Evolutionary conservation across 106 monocot species (phyloP).

Genomic region (Allium cepa): DNA sequence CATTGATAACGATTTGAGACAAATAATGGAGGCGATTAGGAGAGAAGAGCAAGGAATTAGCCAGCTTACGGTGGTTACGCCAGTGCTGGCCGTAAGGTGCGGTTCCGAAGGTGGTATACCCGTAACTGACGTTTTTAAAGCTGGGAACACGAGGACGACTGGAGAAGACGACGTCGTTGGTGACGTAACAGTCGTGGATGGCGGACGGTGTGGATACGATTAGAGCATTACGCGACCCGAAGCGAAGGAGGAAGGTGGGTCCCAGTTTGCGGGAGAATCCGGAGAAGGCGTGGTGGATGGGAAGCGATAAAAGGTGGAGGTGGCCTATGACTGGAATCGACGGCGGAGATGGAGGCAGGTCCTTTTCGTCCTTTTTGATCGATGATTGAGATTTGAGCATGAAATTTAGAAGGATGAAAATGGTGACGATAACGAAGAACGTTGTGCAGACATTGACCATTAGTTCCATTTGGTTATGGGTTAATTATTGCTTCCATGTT

Average conservation of each 20-base stretch:
- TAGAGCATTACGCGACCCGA: slow-evolving; percentile 35
- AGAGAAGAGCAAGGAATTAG: slow-evolving; percentile 29
- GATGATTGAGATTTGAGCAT: not conserved
- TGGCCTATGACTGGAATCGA: slow-evolving; percentile 29
- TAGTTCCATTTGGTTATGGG: too few relatives aligned
- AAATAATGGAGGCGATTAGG: not conserved
- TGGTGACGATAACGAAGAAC: too few relatives aligned
- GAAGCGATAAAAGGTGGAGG: slow-evolving; percentile 40
- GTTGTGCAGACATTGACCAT: too few relatives aligned
- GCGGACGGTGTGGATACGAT: slow-evolving; percentile 37
- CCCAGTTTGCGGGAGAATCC: slow-evolving; percentile 13
- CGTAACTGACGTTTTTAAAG: slow-evolving; percentile 14
- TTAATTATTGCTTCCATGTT: too few relatives aligned
- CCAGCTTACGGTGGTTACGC: slow-evolving; percentile 43
- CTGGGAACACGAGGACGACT: slow-evolving; percentile 33
- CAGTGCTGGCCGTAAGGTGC: slow-evolving; percentile 29
- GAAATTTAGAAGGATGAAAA: too few relatives aligned
- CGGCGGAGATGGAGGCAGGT: slow-evolving; percentile 23
- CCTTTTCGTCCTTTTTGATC: too few relatives aligned
- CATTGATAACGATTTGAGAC: not conserved
- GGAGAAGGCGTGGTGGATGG: slow-evolving; percentile 20
- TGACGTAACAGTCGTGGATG: slow-evolving; percentile 43
- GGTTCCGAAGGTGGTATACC: slow-evolving; percentile 21
- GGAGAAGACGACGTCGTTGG: slow-evolving; percentile 55
- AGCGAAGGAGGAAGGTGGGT: slow-evolving; percentile 37